These are phyloP conservation scores for Coniophora puteana DNA, from an alignment of 1,284 basidiomycete species.

Conservation along the genomic window DNA sequence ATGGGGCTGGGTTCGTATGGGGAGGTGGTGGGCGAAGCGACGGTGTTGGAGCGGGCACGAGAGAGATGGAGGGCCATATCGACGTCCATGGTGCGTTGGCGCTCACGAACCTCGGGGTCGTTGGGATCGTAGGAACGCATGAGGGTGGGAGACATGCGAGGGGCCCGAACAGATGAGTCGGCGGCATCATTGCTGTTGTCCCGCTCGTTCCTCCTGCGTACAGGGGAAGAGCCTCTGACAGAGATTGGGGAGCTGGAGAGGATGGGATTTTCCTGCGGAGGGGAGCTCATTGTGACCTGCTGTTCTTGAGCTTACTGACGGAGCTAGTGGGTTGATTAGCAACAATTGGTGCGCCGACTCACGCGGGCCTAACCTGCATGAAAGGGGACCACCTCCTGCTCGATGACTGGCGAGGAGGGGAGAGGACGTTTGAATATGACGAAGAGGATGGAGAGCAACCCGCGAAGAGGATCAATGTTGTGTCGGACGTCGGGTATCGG, in stretches of 20 bases:
- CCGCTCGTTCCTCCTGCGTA: conserved; percentile 35
- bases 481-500: no score
- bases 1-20: conserved; percentile 19
- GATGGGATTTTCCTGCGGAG: conserved; percentile 17
- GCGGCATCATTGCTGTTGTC: conserved; percentile 36
- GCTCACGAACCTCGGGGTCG: conserved; percentile 68
- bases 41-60: conserved; percentile 64
- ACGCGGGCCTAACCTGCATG: no score
- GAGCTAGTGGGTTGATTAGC: no score
- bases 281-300: conserved; percentile 23
- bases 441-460: no score
- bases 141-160: conserved; percentile 63
- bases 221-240: conserved; percentile 34
- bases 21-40: conserved; percentile 31
- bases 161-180: conserved; percentile 42
- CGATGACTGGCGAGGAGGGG: no score
- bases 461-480: no score
- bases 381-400: no score
- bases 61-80: conserved; percentile 84
- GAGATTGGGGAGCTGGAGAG: conserved; percentile 42
- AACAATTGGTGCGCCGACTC: no score
- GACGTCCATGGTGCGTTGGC: conserved; percentile 82
- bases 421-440: no score
- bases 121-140: conserved; percentile 58
- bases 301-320: no score